These are phyloP conservation scores for Verticillium alfalfae DNA, from an alignment of 2,329 filamentous ascomycete genomes.

Conservation along the genomic window DNA sequence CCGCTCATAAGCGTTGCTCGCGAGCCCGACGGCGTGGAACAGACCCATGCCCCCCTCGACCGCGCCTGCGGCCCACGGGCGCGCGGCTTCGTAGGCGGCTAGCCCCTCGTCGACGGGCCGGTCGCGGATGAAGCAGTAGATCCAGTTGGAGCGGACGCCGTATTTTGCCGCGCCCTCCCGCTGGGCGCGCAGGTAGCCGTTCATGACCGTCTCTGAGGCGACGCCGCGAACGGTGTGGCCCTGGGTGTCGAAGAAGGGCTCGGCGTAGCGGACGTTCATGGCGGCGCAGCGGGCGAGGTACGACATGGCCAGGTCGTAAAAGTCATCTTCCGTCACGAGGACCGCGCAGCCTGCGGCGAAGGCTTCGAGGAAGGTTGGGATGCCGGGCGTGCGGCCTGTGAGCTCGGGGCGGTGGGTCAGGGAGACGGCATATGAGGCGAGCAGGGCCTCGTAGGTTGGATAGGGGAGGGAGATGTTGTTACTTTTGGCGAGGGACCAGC, in stretches of 20 bases:
- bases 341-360: conserved; percentile 75
- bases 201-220: conserved; percentile 55
- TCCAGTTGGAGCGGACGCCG: conserved; percentile 27
- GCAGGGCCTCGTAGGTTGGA: conserved; percentile 51
- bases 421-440: conserved; percentile 50
- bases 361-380: conserved; percentile 58
- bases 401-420: conserved; percentile 31
- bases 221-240: conserved; percentile 63
- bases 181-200: conserved; percentile 40
- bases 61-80: conserved; percentile 25
- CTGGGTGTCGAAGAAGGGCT: conserved; percentile 79
- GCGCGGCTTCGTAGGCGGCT: conserved; percentile 27
- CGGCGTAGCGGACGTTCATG: conserved; percentile 67
- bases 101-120: conserved; percentile 28
- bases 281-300: conserved; percentile 62
- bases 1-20: conserved; percentile 38
- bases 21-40: conserved; percentile 40
- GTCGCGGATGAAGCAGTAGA: conserved; percentile 37
- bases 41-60: conserved; percentile 24
- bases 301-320: conserved; percentile 64
- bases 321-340: conserved; percentile 60
- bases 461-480: conserved; percentile 66
- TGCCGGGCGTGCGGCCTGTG: conserved; percentile 22
- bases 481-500: conserved; percentile 62
- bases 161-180: conserved; percentile 17